These are phyloP conservation scores for Mycena citricolor DNA, from an alignment of 1,284 basidiomycete genomes.

Conservation along the genomic window DNA sequence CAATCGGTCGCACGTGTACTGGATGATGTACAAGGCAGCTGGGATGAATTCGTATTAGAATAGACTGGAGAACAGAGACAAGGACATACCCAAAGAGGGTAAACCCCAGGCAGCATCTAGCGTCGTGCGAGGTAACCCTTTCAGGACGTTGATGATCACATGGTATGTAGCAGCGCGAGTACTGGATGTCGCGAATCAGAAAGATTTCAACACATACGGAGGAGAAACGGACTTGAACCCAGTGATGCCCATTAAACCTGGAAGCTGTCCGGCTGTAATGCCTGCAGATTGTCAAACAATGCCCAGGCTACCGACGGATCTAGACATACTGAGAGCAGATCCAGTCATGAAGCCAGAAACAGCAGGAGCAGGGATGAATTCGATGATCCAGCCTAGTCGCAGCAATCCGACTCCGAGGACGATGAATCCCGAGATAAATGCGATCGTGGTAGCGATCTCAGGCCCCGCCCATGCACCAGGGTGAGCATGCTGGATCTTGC, in stretches of 20 bases:
- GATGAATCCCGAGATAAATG: slow-evolving; percentile 91
- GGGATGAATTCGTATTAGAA: background rate
- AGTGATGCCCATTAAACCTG: slow-evolving; percentile 81
- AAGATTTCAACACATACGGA: slow-evolving; percentile 3
- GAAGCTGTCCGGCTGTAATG: slow-evolving; percentile 84
- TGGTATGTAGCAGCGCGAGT: slow-evolving; percentile 84
- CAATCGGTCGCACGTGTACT: slow-evolving; percentile 60
- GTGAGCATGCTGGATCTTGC: slow-evolving; percentile 53
- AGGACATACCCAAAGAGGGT: slow-evolving; percentile 54
- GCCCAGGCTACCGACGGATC: background rate
- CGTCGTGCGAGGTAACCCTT: slow-evolving; percentile 69
- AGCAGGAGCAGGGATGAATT: slow-evolving; percentile 91
- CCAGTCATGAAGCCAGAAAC: slow-evolving; percentile 95
- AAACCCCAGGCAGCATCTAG: slow-evolving; percentile 92
- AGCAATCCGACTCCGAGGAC: slow-evolving; percentile 92
- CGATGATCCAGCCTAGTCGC: slow-evolving; percentile 91
- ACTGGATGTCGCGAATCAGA: slow-evolving; percentile 40
- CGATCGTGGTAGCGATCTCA: slow-evolving; percentile 82
- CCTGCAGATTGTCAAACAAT: slow-evolving; percentile 27
- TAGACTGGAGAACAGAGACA: too few species aligned
- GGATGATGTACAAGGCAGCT: slow-evolving; percentile 73
- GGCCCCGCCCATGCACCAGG: slow-evolving; percentile 60
- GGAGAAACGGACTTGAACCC: slow-evolving; percentile 69
- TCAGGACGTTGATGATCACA: slow-evolving; percentile 92
- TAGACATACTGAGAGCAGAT: slow-evolving; percentile 70